These are phyloP conservation scores for Sporothrix brasiliensis DNA, from an alignment of 2,329 filamentous ascomycete species.

Conservation along the genomic window DNA sequence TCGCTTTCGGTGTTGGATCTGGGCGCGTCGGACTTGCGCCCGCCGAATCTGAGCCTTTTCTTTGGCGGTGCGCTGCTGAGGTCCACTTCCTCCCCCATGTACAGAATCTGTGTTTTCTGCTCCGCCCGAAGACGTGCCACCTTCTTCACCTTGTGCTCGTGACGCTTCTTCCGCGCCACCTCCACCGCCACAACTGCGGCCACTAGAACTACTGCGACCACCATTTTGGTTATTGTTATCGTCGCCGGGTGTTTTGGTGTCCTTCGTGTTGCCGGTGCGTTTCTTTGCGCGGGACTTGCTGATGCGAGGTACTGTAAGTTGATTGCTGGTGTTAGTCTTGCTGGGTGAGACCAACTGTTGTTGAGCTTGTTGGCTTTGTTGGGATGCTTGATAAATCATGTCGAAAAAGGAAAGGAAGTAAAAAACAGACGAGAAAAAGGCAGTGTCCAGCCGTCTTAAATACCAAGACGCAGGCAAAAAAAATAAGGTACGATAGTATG, in stretches of 20 bases:
- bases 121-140: slow-evolving; percentile 16
- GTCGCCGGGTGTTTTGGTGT: background rate
- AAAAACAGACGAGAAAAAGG: background rate
- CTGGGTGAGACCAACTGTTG: slow-evolving; percentile 7
- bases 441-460: slow-evolving; percentile 9
- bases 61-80: slow-evolving; percentile 35
- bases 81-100: background rate
- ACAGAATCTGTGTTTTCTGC: slow-evolving; percentile 18
- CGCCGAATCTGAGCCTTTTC: slow-evolving; percentile 53
- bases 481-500: background rate
- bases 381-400: slow-evolving; percentile 24
- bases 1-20: slow-evolving; percentile 59
- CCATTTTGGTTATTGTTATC: slow-evolving; percentile 9
- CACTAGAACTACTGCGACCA: slow-evolving; percentile 13
- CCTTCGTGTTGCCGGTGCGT: background rate
- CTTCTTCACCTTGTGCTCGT: slow-evolving; percentile 20
- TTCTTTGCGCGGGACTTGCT: slow-evolving; percentile 15
- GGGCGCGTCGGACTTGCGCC: slow-evolving; percentile 56
- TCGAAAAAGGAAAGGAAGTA: background rate
- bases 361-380: slow-evolving; percentile 16
- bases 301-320: slow-evolving; percentile 26
- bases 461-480: slow-evolving; percentile 10
- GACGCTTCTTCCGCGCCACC: slow-evolving; percentile 20
- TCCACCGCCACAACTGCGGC: slow-evolving; percentile 21
- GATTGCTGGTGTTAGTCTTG: slow-evolving; percentile 29